Evolutionary conservation across 768 basidiomycete species (phyloP), one percentile per base, ranked within the genome.

Genomic region (Vararia minispora): DNA sequence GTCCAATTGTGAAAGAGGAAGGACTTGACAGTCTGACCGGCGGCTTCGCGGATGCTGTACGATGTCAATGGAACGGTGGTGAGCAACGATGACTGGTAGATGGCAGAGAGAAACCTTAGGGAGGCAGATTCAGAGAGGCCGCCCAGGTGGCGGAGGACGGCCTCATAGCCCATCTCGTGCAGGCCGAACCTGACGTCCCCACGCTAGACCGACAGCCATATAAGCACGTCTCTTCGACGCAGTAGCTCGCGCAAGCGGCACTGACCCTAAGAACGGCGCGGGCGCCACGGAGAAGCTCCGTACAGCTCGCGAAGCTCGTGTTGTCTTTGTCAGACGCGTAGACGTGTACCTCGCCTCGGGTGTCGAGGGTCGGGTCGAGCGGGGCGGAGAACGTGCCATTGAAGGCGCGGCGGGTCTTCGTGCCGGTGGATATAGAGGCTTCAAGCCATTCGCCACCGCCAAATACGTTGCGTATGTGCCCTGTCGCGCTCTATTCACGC

Each of bases 381-480:
- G 87, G 87, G 0, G 75, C 61, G 0, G 70, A 65, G 2, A 82
- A 57, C 9, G 79, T 61, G 29, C 77, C 82, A 42, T 87, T 72
- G 59, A 86, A 92, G 0, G 91, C 76, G 38, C 78, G 76, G 40
- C 77, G 74, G 0, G 91, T 98, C 52, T 83, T 82, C 2, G 92
- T 94, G 0, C 92, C 94, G 13, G 82, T 65, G 1, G 91, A 75
- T 9, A 86, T 57, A 37, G 84, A 83, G 11, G 81, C 87, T 51
- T 88, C 82, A 35, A 98, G 65, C 0, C 75, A 74, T 58, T 99
- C 94, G 12, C 83, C 94, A 6, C 89, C 85, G 18, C 94, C 94
- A 48, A 98, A 83, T 4, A 83, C 72, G 58, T 98, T 98, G 11
- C 85, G 71, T 28, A 97, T 59, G 35, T 83, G 76, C 6, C 74